phyloP scores from a whole-genome alignment of 495 filamentous ascomycete species.

The Rusavskia elegans region DNA sequence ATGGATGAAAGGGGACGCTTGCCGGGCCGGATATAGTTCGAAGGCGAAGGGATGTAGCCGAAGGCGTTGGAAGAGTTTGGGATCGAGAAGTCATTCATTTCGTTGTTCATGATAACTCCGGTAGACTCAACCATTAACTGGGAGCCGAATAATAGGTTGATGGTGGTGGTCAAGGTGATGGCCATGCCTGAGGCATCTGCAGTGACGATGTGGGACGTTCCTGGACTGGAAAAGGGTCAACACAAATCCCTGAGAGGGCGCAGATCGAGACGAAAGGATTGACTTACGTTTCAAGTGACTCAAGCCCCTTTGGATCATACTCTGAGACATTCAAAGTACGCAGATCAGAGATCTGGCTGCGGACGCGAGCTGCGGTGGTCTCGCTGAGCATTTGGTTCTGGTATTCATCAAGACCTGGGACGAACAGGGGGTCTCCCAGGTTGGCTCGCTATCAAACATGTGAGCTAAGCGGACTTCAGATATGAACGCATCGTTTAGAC shows the following conservation, averaged over 20 bases:
- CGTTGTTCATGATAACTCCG: constrained; percentile 78
- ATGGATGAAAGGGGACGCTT: constrained; percentile 75
- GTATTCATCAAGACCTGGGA: constrained; percentile 44
- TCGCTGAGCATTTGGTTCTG: constrained; percentile 49
- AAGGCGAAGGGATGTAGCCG: constrained; percentile 60
- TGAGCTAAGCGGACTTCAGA: neutral
- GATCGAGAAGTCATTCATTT: constrained; percentile 60
- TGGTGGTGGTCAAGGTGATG: constrained; percentile 59
- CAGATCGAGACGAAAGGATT: neutral
- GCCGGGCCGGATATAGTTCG: constrained; percentile 66
- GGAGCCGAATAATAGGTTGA: constrained; percentile 76
- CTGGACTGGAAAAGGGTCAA: constrained; percentile 25
- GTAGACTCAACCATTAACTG: constrained; percentile 67
- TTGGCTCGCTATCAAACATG: constrained; percentile 31
- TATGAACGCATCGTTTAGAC: neutral
- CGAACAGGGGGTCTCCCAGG: constrained; percentile 66
- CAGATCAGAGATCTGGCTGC: constrained; percentile 51
- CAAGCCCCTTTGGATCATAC: constrained; percentile 53
- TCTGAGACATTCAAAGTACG: constrained; percentile 47
- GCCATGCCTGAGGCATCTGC: constrained; percentile 54
- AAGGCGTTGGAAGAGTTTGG: constrained; percentile 51
- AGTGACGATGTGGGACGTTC: constrained; percentile 61
- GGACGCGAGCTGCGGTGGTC: constrained; percentile 38
- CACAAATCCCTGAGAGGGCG: neutral
- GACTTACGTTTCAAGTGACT: constrained; percentile 41